A percentile compares a stretch with the other conserved stretches of the same genome.
Evolutionary conservation across 805 yeast species (phyloP).

Genomic region (Debaryomyces maramus): DNA sequence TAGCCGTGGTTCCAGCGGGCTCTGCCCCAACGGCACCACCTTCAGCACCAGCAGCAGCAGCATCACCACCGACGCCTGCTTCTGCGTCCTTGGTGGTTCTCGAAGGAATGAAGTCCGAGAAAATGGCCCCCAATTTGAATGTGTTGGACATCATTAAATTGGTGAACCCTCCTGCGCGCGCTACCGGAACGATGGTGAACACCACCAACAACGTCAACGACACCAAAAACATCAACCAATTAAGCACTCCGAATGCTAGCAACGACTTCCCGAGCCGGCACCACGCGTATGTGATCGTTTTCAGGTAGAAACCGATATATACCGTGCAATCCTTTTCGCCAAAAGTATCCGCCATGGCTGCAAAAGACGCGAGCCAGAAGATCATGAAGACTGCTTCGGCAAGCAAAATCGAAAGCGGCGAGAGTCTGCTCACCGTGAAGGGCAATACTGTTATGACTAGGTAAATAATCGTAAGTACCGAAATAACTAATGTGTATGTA

Average conservation of each 20-base stretch:
- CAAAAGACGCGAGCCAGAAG: constrained; percentile 26
- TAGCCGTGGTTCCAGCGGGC: too few species aligned
- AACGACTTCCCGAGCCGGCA: constrained; percentile 23
- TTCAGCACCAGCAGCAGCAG: neutral
- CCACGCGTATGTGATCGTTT: constrained; percentile 3
- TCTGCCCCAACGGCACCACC: neutral
- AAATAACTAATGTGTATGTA: constrained; percentile 4
- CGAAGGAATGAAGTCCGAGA: neutral
- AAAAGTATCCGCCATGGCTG: constrained; percentile 10
- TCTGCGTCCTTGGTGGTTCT: neutral
- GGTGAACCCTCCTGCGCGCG: neutral
- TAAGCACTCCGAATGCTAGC: constrained; percentile 19
- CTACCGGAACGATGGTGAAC: constrained; percentile 17
- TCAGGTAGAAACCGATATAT: constrained; percentile 3
- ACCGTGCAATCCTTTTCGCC: constrained; percentile 13
- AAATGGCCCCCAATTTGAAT: neutral
- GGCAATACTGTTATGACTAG: neutral
- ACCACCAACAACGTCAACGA: constrained; percentile 16
- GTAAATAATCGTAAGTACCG: constrained; percentile 5
- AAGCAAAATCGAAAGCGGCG: constrained; percentile 12
- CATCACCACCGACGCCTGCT: neutral
- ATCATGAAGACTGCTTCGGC: constrained; percentile 17
- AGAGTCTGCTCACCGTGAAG: too few species aligned
- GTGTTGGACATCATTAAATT: neutral
- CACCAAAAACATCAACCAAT: constrained; percentile 20